Evolutionary conservation across 1,284 basidiomycete genomes (phyloP).

Genomic region (Ustilago curta): DNA sequence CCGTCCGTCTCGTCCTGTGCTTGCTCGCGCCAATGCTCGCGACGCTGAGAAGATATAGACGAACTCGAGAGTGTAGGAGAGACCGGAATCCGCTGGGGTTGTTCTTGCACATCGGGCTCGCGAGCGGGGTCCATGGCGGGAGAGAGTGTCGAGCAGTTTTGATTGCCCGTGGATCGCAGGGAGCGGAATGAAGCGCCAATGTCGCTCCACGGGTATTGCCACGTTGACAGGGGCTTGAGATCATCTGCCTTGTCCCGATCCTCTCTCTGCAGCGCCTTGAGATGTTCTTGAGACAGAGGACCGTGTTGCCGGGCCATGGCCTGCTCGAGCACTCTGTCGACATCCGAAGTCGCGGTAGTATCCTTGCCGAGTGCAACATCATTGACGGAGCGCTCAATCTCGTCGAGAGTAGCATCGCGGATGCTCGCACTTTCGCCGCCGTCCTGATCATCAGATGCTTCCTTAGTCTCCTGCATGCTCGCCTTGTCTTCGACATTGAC

Average conservation of each 20-base stretch:
- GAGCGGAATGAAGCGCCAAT: neutral
- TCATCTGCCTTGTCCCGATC: neutral
- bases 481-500: neutral
- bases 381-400: slow-evolving; percentile 8
- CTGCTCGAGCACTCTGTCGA: slow-evolving; percentile 10
- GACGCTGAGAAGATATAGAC: neutral
- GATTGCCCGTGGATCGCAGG: neutral
- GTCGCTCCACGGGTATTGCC: neutral
- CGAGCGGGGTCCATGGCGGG: neutral
- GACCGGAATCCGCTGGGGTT: neutral
- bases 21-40: neutral
- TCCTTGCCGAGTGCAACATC: slow-evolving; percentile 6
- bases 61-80: slow-evolving; percentile 2
- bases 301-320: neutral
- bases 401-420: neutral
- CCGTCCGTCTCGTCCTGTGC: neutral
- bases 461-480: neutral
- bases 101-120: neutral
- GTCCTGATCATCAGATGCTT: neutral
- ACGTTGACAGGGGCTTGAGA: neutral
- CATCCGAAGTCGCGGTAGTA: neutral
- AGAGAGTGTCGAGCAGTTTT: neutral
- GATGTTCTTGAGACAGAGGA: slow-evolving; percentile 10
- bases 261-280: neutral
- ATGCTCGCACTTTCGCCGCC: neutral